Percentiles rank a stretch among this genome's conserved stretches.
These are phyloP conservation scores for Meredithiella fracta DNA, from an alignment of 2,329 filamentous ascomycete genomes.

Conservation along the genomic window DNA sequence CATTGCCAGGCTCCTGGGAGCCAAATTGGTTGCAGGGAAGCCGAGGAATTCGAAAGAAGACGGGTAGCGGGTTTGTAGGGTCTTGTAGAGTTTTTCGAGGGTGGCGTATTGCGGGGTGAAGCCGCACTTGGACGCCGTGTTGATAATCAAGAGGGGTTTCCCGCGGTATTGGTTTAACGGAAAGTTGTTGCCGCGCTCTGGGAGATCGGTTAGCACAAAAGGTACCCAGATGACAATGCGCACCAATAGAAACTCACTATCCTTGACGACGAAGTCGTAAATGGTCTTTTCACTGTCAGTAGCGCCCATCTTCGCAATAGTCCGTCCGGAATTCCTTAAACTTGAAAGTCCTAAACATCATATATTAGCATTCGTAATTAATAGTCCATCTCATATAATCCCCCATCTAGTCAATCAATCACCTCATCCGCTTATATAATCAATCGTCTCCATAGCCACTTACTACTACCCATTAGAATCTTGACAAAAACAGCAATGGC, in stretches of 20 bases:
- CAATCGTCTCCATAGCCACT: no score
- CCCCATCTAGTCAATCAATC: no score
- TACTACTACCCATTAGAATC: no score
- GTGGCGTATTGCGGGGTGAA: conserved; percentile 92
- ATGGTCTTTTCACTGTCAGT: no score
- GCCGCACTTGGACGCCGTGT: conserved; percentile 96
- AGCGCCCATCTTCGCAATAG: no score
- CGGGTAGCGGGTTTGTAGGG: conserved; percentile 48
- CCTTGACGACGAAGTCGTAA: not conserved
- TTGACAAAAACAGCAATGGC: no score
- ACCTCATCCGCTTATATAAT: no score
- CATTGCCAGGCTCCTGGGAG: conserved; percentile 67
- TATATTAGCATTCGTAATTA: no score
- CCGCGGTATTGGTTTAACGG: conserved; percentile 57
- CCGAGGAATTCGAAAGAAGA: conserved; percentile 77
- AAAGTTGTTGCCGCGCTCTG: conserved; percentile 47
- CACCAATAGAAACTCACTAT: not conserved
- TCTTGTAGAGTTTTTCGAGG: conserved; percentile 80
- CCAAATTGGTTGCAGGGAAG: conserved; percentile 99
- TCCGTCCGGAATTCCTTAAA: no score
- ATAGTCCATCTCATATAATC: no score
- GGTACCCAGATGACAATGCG: not conserved
- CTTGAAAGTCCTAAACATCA: no score
- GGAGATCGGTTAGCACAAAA: conserved; percentile 6
- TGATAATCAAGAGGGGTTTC: conserved; percentile 92